Conservation (phyloP, 345 rosid genomes). For the Rhodamnia argentea region DNA sequence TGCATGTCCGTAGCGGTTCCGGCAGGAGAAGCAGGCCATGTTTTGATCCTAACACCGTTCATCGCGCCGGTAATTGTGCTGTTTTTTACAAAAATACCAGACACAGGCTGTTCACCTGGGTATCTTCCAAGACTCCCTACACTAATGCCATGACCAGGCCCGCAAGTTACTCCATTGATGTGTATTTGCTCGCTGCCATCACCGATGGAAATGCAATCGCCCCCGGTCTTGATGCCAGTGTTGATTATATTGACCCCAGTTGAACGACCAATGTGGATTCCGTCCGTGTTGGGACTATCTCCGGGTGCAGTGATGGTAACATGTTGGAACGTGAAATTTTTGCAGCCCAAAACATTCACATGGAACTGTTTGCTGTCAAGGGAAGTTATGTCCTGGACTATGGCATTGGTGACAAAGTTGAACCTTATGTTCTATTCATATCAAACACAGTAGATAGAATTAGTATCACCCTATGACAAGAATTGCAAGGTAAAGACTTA, state of each 20-base stretch:
- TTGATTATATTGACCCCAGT: constrained; percentile 14
- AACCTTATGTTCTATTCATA: constrained; percentile 34
- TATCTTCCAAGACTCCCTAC: constrained; percentile 50
- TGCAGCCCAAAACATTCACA: constrained; percentile 28
- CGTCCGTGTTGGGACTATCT: constrained; percentile 50
- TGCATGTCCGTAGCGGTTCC: constrained; percentile 15
- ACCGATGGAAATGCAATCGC: constrained; percentile 54
- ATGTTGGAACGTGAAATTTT: constrained; percentile 20
- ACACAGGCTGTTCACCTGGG: constrained; percentile 19
- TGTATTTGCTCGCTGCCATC: constrained; percentile 25
- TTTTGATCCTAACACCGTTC: constrained; percentile 51
- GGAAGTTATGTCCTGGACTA: constrained; percentile 18
- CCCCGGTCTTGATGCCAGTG: constrained; percentile 38
- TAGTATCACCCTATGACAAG: not conserved
- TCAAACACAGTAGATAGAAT: not conserved
- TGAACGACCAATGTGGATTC: constrained; percentile 55
- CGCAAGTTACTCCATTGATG: constrained; percentile 26
- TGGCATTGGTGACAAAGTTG: constrained; percentile 18
- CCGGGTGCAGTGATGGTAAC: constrained; percentile 26
- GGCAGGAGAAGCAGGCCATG: constrained; percentile 34
- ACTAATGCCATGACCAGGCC: constrained; percentile 72
- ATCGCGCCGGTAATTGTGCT: constrained; percentile 17
- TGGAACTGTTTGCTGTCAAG: constrained; percentile 47
- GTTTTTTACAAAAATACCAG: constrained; percentile 14
- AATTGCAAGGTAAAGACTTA: not conserved